These are phyloP conservation scores for Coemansia sp. DNA, from an alignment of 192 early-diverging fungal species.

Conservation along the genomic window DNA sequence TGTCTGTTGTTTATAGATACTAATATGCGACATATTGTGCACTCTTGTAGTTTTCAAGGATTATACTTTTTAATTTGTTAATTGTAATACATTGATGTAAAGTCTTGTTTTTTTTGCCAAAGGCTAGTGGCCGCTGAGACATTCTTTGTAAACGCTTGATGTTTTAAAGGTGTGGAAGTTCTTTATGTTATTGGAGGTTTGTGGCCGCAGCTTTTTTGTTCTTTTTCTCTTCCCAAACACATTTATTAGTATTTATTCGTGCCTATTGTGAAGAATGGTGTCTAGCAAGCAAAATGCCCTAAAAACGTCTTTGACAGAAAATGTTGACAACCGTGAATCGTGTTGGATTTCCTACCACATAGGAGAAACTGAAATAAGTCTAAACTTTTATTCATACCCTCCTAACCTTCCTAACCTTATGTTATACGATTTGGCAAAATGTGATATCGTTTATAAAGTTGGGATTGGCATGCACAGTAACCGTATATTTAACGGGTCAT, in stretches of 20 bases:
- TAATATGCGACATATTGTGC: background rate
- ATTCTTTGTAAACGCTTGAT: background rate
- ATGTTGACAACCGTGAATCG: too few species aligned
- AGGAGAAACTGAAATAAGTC: background rate
- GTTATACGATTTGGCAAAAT: background rate
- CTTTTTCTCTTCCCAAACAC: background rate
- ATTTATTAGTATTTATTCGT: too few species aligned
- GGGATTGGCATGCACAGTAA: background rate
- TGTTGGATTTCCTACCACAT: background rate
- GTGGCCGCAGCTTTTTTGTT: background rate
- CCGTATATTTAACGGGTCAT: background rate
- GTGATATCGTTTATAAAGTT: background rate
- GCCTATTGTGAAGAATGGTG: too few species aligned
- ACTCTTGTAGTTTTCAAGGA: background rate
- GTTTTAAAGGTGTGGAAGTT: background rate
- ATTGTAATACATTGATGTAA: too few species aligned
- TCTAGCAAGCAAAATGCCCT: too few species aligned
- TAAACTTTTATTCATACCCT: background rate
- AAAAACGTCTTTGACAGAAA: too few species aligned
- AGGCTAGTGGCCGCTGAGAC: background rate
- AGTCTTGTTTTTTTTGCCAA: too few species aligned
- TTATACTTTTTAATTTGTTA: too few species aligned
- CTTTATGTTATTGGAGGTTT: background rate
- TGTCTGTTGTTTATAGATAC: background rate
- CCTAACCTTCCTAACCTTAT: too few species aligned